A percentile compares a stretch with the other conserved stretches of the same genome.
Conservation (phyloP, 164 flowering plant species). For the Malania oleifera region DNA sequence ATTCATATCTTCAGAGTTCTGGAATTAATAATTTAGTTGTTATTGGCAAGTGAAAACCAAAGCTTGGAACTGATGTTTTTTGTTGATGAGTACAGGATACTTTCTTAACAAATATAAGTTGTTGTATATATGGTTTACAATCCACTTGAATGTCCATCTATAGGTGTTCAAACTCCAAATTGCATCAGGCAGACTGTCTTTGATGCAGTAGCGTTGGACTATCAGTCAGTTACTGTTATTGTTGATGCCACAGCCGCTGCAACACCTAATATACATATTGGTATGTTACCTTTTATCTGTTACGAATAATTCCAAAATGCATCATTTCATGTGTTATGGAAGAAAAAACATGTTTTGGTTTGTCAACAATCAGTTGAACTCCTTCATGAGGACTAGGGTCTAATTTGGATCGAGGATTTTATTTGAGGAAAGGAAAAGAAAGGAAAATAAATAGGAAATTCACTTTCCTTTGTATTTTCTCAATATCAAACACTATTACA, state of each 20-base stretch:
- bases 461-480: too few relatives aligned
- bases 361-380: too few relatives aligned
- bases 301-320: not conserved
- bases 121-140: not conserved
- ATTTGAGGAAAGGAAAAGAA: too few relatives aligned
- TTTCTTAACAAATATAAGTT: not conserved
- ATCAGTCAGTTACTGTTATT: conserved; percentile 63
- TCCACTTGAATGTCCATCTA: not conserved
- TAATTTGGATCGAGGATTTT: too few relatives aligned
- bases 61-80: not conserved
- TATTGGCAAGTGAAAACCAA: conserved; percentile 40
- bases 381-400: too few relatives aligned
- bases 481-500: too few relatives aligned
- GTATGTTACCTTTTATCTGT: conserved; percentile 27
- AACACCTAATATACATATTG: conserved; percentile 67
- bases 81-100: not conserved
- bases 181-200: conserved; percentile 91
- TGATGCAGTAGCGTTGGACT: conserved; percentile 92
- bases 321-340: too few relatives aligned
- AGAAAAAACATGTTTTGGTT: too few relatives aligned
- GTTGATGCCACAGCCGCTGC: conserved; percentile 97
- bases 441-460: too few relatives aligned
- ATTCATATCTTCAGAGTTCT: conserved; percentile 56
- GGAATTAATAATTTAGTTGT: conserved; percentile 55
- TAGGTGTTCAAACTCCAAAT: conserved; percentile 98